A percentile compares a stretch with the other conserved stretches of the same genome.
phyloP scores from a whole-genome alignment of 140 eudicot genomes.

The Flaveria floridana region DNA sequence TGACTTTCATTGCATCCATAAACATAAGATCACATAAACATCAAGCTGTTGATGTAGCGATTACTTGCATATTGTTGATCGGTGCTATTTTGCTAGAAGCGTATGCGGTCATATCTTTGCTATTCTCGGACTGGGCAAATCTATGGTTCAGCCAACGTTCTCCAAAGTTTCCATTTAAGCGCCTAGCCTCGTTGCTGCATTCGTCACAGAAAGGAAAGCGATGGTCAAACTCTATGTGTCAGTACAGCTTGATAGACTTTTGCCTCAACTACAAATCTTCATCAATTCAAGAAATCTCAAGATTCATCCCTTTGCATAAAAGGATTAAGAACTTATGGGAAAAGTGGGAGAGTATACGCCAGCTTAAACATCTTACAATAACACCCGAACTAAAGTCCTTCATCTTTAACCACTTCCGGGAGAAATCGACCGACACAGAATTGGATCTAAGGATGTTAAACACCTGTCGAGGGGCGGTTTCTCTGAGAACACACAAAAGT shows the following conservation, averaged over 20 bases:
- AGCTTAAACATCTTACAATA: conserved; percentile 24
- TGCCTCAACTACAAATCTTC: conserved; percentile 30
- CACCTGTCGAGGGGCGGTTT: conserved; percentile 34
- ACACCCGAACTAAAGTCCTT: conserved; percentile 27
- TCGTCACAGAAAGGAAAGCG: conserved; percentile 20
- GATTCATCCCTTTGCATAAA: conserved; percentile 11
- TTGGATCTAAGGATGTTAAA: conserved; percentile 20
- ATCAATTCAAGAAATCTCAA: conserved; percentile 7
- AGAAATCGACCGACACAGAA: conserved; percentile 31
- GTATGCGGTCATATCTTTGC: conserved; percentile 33
- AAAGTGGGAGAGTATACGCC: conserved; percentile 26
- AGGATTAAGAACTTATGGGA: conserved; percentile 19
- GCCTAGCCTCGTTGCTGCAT: background rate
- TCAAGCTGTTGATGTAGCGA: conserved; percentile 16
- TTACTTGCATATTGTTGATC: conserved; percentile 29
- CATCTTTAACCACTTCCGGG: conserved; percentile 27
- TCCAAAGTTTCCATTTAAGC: conserved; percentile 19
- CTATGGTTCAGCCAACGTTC: conserved; percentile 38
- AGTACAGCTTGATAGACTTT: conserved; percentile 37
- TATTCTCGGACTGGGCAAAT: conserved; percentile 42
- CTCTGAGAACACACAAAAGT: conserved; percentile 15
- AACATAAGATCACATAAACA: conserved; percentile 1
- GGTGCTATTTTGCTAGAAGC: conserved; percentile 38
- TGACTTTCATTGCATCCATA: conserved; percentile 1
- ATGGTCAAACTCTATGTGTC: conserved; percentile 51